A percentile compares a stretch with the other conserved stretches of the same genome.
phyloP scores from a whole-genome alignment of 139 green algal genomes.

The Chlamydomonas schloesseri region DNA sequence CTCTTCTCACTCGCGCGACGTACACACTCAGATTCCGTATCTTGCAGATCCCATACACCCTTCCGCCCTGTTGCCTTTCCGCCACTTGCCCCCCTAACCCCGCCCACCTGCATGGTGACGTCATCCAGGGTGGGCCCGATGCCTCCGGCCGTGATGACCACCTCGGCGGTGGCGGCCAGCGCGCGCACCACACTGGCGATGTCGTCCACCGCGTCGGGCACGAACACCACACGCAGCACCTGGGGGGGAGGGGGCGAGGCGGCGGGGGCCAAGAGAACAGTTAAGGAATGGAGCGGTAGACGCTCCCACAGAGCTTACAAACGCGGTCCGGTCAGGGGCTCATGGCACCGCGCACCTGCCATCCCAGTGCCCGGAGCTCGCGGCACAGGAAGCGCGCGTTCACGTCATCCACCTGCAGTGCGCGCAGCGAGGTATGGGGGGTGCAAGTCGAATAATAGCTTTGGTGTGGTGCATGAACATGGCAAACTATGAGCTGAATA shows the following conservation, averaged over 20 bases:
- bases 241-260: background rate
- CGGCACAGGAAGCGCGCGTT: slow-evolving; percentile 88
- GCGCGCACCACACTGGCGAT: slow-evolving; percentile 69
- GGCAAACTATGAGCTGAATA: no score
- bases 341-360: slow-evolving; percentile 60
- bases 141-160: slow-evolving; percentile 86
- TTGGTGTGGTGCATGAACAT: no score
- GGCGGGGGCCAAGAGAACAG: background rate
- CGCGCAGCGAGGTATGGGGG: background rate
- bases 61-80: no score
- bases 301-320: no score
- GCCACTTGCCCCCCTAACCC: background rate
- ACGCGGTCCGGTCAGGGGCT: no score
- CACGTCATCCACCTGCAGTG: slow-evolving; percentile 72
- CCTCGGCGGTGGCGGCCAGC: slow-evolving; percentile 55
- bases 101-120: slow-evolving; percentile 79
- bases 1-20: no score
- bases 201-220: slow-evolving; percentile 78
- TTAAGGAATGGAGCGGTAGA: no score
- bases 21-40: no score
- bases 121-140: slow-evolving; percentile 94
- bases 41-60: background rate
- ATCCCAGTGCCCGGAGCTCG: slow-evolving; percentile 75
- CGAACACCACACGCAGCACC: slow-evolving; percentile 66
- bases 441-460: background rate